Conservation (phyloP, 768 basidiomycete species). For the Lactifluus echinatus region DNA sequence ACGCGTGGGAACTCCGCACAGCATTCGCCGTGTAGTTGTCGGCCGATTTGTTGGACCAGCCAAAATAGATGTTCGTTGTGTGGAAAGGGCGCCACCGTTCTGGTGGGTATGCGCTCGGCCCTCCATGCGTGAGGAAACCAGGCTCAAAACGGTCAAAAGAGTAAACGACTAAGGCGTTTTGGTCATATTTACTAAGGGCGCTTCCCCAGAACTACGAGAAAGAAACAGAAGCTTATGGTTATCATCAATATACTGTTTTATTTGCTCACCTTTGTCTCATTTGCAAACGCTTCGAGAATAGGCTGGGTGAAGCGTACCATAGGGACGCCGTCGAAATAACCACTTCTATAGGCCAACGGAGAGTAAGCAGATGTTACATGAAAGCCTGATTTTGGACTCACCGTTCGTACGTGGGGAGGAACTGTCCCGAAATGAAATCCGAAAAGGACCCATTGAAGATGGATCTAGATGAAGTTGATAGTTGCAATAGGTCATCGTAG, state of each 20-base stretch:
- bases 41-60: slow-evolving; percentile 32
- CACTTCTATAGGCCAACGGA: not conserved
- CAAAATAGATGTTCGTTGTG: slow-evolving; percentile 26
- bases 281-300: not conserved
- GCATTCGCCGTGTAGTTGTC: slow-evolving; percentile 26
- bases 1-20: not conserved
- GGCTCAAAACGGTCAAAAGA: slow-evolving; percentile 18
- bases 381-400: not conserved
- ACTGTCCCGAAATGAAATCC: slow-evolving; percentile 26
- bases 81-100: slow-evolving; percentile 10
- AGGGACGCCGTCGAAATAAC: not conserved
- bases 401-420: slow-evolving; percentile 23
- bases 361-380: not conserved
- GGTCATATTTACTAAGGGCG: slow-evolving; percentile 25
- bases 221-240: not conserved
- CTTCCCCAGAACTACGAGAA: slow-evolving; percentile 39
- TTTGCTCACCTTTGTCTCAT: slow-evolving; percentile 4
- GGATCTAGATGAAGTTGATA: slow-evolving; percentile 30
- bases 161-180: slow-evolving; percentile 37
- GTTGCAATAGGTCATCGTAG: slow-evolving; percentile 38
- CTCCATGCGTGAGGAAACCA: slow-evolving; percentile 11
- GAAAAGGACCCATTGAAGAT: slow-evolving; percentile 32
- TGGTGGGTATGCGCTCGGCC: slow-evolving; percentile 18
- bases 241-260: too few species aligned
- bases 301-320: not conserved